Base-by-base conservation (phyloP, 495 filamentous ascomycete species). In the Cladorrhinum samala region DNA sequence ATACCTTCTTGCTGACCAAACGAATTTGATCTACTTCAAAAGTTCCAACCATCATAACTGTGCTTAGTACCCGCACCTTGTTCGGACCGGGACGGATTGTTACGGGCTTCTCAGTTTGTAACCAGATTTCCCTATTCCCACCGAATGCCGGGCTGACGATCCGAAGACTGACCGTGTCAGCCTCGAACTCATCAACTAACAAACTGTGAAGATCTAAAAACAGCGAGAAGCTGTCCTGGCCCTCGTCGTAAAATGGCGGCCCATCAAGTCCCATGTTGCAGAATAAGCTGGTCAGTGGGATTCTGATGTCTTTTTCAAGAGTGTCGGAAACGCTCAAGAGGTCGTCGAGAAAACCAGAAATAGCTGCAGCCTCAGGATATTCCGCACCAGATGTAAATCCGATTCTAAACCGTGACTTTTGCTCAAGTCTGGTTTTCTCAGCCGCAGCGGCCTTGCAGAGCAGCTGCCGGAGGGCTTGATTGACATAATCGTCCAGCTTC, bases 181-280 rank as follows among this genome's bases (percentile, higher is more conserved):
- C 72, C 37, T 81, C 72, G 47, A 96, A 76, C 4, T 83, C 74
- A 38, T 88, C 88, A 5, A 79, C 78, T 2, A 96, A 69, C 1
- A 95, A 67, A 66, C 88, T 91, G 30, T 79, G 73, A 45, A 96
- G 71, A 30, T 77, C 77, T 9, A 98, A 60, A 30, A 77, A 74
- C 30, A 96, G 65, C 30, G 85, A 79, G 56, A 95, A 92, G 20
- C 89, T 85, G 68, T 97, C 93, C 58, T 76, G 81, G 19, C 83
- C 80, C 3, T 83, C 75, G 41, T 82, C 80, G 60, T 95, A 88
- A 16, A 75, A 70, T 14, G 91, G 81, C 21, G 82, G 79, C 1
- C 82, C 84, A 41, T 89, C 83, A 3, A 95, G 75, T 23, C 78
- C 66, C 9, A 95, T 65, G 47, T 85, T 77, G 46, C 72, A 78